phyloP scores from a whole-genome alignment of 371 early-diverging fungal genomes.

The Mucor irregularis region DNA sequence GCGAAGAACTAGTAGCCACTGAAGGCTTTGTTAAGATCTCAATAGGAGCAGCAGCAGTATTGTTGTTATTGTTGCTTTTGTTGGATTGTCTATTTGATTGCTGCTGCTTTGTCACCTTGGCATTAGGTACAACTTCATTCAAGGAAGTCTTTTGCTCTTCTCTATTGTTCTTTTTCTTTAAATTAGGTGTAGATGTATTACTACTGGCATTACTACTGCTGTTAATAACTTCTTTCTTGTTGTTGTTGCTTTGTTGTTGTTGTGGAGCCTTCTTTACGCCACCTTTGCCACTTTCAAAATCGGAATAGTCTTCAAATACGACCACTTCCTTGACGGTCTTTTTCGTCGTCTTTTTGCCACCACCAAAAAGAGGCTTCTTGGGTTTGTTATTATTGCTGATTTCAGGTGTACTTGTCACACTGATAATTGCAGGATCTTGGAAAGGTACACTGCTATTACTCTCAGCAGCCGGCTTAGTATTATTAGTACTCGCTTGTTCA shows the following conservation, averaged over 20 bases:
- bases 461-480: neutral
- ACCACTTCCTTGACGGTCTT: conserved; percentile 9
- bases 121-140: no score
- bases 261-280: conserved; percentile 1
- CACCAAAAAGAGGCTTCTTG: conserved; percentile 10
- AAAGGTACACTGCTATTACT: neutral
- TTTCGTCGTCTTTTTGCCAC: neutral
- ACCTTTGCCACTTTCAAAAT: conserved; percentile 14
- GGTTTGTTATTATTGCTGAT: neutral
- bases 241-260: neutral
- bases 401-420: conserved; percentile 6
- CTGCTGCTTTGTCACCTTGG: no score
- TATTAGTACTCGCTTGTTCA: neutral
- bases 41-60: neutral
- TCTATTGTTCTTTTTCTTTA: neutral
- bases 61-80: neutral
- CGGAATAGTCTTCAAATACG: conserved; percentile 19
- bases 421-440: conserved; percentile 32
- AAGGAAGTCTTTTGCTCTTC: neutral
- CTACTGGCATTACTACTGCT: neutral
- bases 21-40: neutral
- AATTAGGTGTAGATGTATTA: neutral
- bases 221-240: neutral
- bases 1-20: neutral
- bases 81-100: no score